phyloP scores from a whole-genome alignment of 768 basidiomycete species.

The Boletus fagicola region DNA sequence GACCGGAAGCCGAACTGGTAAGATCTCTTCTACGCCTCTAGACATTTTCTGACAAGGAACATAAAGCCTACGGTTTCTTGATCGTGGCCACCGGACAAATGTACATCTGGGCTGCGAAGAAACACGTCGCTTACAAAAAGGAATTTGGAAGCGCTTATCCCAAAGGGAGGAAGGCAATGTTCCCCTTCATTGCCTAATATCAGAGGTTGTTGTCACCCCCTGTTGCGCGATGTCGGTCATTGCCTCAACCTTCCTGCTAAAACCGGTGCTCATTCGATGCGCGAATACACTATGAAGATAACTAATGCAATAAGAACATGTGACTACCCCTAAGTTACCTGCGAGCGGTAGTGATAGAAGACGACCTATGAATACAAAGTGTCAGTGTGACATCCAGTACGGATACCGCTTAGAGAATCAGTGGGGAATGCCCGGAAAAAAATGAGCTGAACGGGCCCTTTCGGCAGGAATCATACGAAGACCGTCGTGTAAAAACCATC shows the following conservation, averaged over 20 bases:
- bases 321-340: neutral
- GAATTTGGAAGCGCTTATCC: constrained; percentile 91
- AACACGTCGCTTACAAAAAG: constrained; percentile 85
- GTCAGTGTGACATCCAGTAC: neutral
- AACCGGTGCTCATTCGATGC: neutral
- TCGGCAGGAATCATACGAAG: constrained; percentile 79
- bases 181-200: constrained; percentile 55
- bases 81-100: constrained; percentile 64
- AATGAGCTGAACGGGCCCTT: constrained; percentile 84
- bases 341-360: neutral
- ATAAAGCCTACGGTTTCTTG: constrained; percentile 62
- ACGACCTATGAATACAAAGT: neutral
- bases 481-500: constrained; percentile 40
- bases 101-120: constrained; percentile 87
- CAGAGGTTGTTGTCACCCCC: no score
- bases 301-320: neutral
- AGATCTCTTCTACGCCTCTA: constrained; percentile 26
- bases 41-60: constrained; percentile 1
- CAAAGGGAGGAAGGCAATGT: constrained; percentile 67
- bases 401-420: constrained; percentile 40
- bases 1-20: constrained; percentile 76
- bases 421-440: constrained; percentile 66
- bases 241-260: neutral
- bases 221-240: neutral
- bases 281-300: neutral